Conservation (phyloP, 2,329 filamentous ascomycete species). For the Neodidymelliopsis sp. region DNA sequence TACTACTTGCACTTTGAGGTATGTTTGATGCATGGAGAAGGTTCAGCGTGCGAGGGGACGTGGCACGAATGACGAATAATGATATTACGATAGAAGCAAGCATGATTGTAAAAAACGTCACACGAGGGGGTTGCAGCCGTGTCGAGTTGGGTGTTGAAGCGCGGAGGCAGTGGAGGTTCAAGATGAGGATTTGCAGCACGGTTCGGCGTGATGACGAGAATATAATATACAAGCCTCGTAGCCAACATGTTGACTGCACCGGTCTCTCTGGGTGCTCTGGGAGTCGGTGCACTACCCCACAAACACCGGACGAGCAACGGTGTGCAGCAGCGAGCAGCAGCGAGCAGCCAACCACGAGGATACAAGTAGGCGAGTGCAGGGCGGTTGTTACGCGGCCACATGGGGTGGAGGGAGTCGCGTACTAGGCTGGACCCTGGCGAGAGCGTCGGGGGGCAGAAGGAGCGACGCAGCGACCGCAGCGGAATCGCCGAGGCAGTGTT, state of each 20-base stretch:
- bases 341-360: background rate
- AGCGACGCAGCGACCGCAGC: background rate
- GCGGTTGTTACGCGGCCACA: too few relatives aligned
- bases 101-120: background rate
- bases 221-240: too few relatives aligned
- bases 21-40: constrained; percentile 5
- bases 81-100: constrained; percentile 4
- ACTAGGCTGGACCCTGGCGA: constrained; percentile 2
- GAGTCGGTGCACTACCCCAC: constrained; percentile 4
- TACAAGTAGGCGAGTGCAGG: too few relatives aligned
- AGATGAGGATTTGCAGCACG: constrained; percentile 18
- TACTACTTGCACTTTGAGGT: too few relatives aligned
- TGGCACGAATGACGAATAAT: constrained; percentile 8
- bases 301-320: background rate
- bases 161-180: constrained; percentile 1
- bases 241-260: too few relatives aligned
- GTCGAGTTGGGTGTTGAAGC: background rate
- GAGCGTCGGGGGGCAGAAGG: background rate
- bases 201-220: constrained; percentile 8
- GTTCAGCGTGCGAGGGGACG: background rate
- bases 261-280: background rate
- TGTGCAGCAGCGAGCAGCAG: background rate
- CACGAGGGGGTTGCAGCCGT: background rate
- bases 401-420: background rate
- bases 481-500: constrained; percentile 18